Base-by-base conservation (phyloP, 2,329 filamentous ascomycete species). In the Botrytis squamosa region DNA sequence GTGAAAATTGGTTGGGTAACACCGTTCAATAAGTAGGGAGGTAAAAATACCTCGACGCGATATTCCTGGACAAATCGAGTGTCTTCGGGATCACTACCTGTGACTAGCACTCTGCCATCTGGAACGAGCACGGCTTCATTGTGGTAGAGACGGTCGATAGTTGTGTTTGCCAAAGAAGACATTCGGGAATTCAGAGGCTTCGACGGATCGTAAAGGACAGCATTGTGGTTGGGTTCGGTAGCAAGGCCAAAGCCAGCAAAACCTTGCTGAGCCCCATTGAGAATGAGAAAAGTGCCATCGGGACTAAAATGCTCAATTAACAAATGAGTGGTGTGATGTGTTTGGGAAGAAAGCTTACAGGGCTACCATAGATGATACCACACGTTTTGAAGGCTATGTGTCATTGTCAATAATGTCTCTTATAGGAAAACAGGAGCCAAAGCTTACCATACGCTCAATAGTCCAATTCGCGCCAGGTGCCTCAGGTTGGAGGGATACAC, bases 151-250 rank as follows among this genome's bases (percentile, higher is more conserved):
- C 89, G 88, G 4, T 87, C 86, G 59, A 91, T 86, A 2, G 88
- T 90, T 3, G 88, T 90, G 79, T 90, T 91, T 75, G 88, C 88
- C 85, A 91, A 88, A 78, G 90, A 81, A 9, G 85, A 89, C 79
- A 91, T 88, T 74, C 89, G 88, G 59, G 83, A 81, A 69, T 87
- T 84, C 7, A 87, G 77, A 1, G 88, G 86, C 80, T 87, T 85
- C 65, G 79, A 79, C 0, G 89, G 88, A 77, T 91, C 86, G 79
- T 91, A 91, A 62, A 91, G 83, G 12, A 91, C 82, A 0, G 89
- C 89, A 77, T 89, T 90, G 74, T 86, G 85, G 73, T 87, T 79
- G 0, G 86, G 86, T 74, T 88, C 85, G 2, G 86, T 83, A 12
- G 85, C 89, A 0, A 90, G 85, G 36, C 88, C 89, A 77, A 91